Evolutionary conservation across 768 basidiomycete genomes (phyloP), one percentile per base, ranked within the genome.

Genomic region (Suillus occidentalis): DNA sequence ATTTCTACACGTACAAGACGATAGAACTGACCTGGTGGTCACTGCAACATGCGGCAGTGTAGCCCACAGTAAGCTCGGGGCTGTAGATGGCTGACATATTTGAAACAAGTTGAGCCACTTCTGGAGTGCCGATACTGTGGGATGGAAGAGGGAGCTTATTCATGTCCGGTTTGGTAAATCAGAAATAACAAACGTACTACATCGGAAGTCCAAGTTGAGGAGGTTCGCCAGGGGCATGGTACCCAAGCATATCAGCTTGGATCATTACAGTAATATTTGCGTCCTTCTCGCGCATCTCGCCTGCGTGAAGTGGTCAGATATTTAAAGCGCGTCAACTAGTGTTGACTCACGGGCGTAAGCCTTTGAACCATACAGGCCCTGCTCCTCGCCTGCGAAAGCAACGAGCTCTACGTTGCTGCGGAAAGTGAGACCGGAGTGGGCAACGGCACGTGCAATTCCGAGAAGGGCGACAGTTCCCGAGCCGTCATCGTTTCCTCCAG

Each of bases 161-260:
- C 2, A 65, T 57, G 22, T 16, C 16, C 59, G 25, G 13, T 16
- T 40, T 18, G 12, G 18, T 25, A 20, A 10, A 10, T 37, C 31
- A 36, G 12, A 14, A 25, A 50, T 57, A 28, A 57, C 18, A 20
- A 34, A 80, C 86, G 60, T 60, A 94, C 92, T 70, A 66, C 28
- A 84, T 83, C 10, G 95, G 94, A 40, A 95, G 83, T 20, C 91
- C 94, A 10, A 97, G 84, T 73, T 97, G 95, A 2, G 84, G 75
- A 14, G 92, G 92, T 77, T 97, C 95, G 34, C 84, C 84, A 0
- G 87, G 85, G 22, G 80, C 87, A 66, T 88, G 92, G 73, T 95
- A 97, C 0, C 87, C 95, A 49, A 92, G 83, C 95, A 97, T 97
- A 71, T 97, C 95, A 0, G 92, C 92, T 75, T 97, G 95, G 58